Conservation (phyloP, 805 yeast genomes). For the Yamadazyma sp. region DNA sequence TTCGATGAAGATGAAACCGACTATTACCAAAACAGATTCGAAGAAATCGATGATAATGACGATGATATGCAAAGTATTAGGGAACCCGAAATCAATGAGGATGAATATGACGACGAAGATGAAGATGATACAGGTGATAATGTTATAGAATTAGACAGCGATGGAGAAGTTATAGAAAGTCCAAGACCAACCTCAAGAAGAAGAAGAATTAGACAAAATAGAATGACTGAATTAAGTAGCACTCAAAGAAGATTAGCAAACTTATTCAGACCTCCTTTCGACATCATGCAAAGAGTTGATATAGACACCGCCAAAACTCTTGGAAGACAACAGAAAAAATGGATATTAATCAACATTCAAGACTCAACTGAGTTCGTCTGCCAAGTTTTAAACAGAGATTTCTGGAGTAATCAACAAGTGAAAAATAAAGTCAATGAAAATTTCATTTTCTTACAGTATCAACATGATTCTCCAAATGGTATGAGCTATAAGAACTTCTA, state of each 20-base stretch:
- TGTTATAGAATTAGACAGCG: slow-evolving; percentile 27
- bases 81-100: slow-evolving; percentile 32
- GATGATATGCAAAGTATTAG: slow-evolving; percentile 28
- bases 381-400: slow-evolving; percentile 87
- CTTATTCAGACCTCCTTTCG: slow-evolving; percentile 92
- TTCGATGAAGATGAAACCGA: slow-evolving; percentile 38
- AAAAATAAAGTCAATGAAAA: slow-evolving; percentile 62
- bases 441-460: slow-evolving; percentile 85
- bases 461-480: slow-evolving; percentile 74
- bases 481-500: slow-evolving; percentile 69
- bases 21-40: slow-evolving; percentile 17
- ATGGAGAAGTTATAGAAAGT: slow-evolving; percentile 19
- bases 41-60: slow-evolving; percentile 19
- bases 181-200: slow-evolving; percentile 23
- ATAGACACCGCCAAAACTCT: slow-evolving; percentile 70
- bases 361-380: slow-evolving; percentile 82
- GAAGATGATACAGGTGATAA: slow-evolving; percentile 24
- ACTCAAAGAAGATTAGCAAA: slow-evolving; percentile 72
- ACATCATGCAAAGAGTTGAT: slow-evolving; percentile 64
- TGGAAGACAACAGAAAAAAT: slow-evolving; percentile 64
- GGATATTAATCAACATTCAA: slow-evolving; percentile 88
- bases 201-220: slow-evolving; percentile 20
- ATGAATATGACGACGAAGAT: slow-evolving; percentile 17
- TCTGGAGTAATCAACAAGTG: slow-evolving; percentile 74
- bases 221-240: slow-evolving; percentile 36